Evolutionary conservation across 108 stramenopile genomes (phyloP), one percentile per base, ranked within the genome.

Genomic region (Skeletonema marinoi): DNA sequence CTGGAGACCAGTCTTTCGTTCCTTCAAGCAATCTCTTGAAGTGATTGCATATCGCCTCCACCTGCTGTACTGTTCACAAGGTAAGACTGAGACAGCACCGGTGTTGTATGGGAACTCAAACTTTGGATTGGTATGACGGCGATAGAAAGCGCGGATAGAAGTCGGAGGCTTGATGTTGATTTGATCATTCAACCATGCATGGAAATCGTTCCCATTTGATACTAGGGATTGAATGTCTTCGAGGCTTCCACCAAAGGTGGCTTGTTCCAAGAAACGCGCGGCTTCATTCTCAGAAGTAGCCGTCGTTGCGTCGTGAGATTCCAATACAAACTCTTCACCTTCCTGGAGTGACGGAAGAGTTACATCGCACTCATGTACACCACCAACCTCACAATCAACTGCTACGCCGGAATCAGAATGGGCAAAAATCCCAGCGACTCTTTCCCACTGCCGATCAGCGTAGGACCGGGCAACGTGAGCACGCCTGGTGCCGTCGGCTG

Each of bases 241-340:
- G 8, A 46, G 62, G n/a, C 75, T 78, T 9, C 79, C 29, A 7
- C 91, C 91, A 78, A 92, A 92, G 29, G 91, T 88, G 11, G 89
- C 81, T 58, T 80, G 78, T 42, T 84, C 80, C 61, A 92, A 78
- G 51, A 89, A 86, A 4, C 91, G 60, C 6, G 87, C 85, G 11
- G 78, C 74, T 31, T 77, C 70, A 32, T 74, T 73, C 32, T 64
- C 32, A 32, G 68, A 48, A 16, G 48, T 32, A 11, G 54, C 5
- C 35, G 5, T 30, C 14, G n/a, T 30, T 19, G 21, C 19, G 30
- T 48, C 38, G 54, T 16, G 46, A 32, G 32, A 41, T 21, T 60
- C 60, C n/a, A 70, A 36, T 0, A 78, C 36, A 32, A 51, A 78
- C n/a, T 65, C 42, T 32, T 70, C 62, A 13, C 17, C 77, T 41